Percentiles rank a stretch among this genome's conserved stretches.
Conservation (phyloP, 1,284 basidiomycete genomes). For the Cryptococcus sp. region DNA sequence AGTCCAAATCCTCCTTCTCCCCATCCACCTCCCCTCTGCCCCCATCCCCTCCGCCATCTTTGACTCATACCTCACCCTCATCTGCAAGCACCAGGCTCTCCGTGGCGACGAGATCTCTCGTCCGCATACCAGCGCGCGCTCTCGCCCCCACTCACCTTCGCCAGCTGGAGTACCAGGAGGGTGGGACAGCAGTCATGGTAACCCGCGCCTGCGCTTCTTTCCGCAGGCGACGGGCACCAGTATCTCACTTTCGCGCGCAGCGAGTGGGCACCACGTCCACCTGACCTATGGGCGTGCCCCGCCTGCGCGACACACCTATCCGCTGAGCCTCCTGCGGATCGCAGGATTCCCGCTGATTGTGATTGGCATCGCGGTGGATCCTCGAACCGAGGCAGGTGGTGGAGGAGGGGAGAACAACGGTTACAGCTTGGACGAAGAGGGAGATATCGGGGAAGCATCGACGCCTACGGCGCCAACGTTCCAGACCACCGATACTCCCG, state of each 20-base stretch:
- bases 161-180: constrained; percentile 10
- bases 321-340: constrained; percentile 38
- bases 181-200: constrained; percentile 1
- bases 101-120: constrained; percentile 39
- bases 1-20: constrained; percentile 47
- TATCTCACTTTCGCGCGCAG: constrained; percentile 29
- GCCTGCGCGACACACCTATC: constrained; percentile 38
- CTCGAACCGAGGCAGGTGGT: constrained; percentile 1
- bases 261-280: constrained; percentile 40
- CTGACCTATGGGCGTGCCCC: constrained; percentile 34
- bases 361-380: constrained; percentile 38
- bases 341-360: constrained; percentile 43
- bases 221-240: constrained; percentile 22
- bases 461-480: constrained; percentile 22
- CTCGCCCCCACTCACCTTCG: constrained; percentile 11
- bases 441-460: constrained; percentile 16
- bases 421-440: constrained; percentile 19
- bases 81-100: constrained; percentile 36
- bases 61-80: constrained; percentile 28
- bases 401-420: constrained; percentile 13
- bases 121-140: constrained; percentile 15
- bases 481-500: background rate
- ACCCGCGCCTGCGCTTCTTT: constrained; percentile 31
- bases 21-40: constrained; percentile 34
- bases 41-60: constrained; percentile 15